phyloP scores from a whole-genome alignment of 176 grass and related monocot species.

The Oryza officinalis region DNA sequence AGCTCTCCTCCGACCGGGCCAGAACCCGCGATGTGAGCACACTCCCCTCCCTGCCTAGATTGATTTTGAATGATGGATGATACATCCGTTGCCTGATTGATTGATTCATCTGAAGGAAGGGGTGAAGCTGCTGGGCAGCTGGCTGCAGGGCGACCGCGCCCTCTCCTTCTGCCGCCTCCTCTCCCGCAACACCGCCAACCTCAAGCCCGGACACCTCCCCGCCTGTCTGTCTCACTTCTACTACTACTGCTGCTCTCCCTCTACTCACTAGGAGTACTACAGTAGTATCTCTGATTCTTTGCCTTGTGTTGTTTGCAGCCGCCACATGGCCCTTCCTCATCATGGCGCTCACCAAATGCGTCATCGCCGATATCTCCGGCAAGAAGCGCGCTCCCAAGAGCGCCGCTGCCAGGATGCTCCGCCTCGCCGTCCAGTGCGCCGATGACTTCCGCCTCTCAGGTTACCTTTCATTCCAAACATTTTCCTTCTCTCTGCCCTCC shows the following conservation, averaged over 20 bases:
- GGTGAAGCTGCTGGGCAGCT: slow-evolving; percentile 66
- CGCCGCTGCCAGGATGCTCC: slow-evolving; percentile 64
- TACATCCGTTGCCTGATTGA: background rate
- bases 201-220: slow-evolving; percentile 48
- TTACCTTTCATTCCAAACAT: background rate
- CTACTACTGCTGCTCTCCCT: too few relatives aligned
- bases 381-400: slow-evolving; percentile 70
- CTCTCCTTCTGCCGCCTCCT: slow-evolving; percentile 66
- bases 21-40: slow-evolving; percentile 63
- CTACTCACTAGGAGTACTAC: too few relatives aligned
- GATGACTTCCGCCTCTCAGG: slow-evolving; percentile 68
- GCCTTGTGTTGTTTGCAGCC: slow-evolving; percentile 51
- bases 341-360: slow-evolving; percentile 49
- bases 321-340: slow-evolving; percentile 73
- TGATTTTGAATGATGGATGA: background rate
- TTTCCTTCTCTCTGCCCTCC: background rate
- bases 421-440: slow-evolving; percentile 53
- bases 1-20: slow-evolving; percentile 80
- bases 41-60: background rate
- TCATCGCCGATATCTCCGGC: slow-evolving; percentile 47
- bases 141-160: slow-evolving; percentile 68
- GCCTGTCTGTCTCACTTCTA: slow-evolving; percentile 32
- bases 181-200: slow-evolving; percentile 50
- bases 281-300: background rate
- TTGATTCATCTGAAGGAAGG: slow-evolving; percentile 56